phyloP scores from a whole-genome alignment of 768 basidiomycete genomes.

The Hirschioporus abietinus region DNA sequence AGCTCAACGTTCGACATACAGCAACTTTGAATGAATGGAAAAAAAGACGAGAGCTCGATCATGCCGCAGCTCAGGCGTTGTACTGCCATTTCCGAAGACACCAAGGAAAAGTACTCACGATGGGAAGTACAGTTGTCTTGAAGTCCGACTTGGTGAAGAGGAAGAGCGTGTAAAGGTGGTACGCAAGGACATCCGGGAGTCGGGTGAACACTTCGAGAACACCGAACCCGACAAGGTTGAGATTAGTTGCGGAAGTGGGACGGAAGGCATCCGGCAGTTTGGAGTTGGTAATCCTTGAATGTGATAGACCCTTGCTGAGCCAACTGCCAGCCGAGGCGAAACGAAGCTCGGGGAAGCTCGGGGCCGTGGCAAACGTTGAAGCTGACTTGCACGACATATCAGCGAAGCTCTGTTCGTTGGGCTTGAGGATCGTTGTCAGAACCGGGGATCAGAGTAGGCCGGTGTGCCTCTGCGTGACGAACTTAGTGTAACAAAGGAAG shows the following conservation, averaged over 20 bases:
- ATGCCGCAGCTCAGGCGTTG: background rate
- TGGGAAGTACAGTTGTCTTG: constrained; percentile 30
- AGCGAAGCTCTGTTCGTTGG: background rate
- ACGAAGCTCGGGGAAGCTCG: background rate
- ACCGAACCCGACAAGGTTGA: background rate
- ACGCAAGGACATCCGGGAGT: constrained; percentile 14
- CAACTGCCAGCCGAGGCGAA: background rate
- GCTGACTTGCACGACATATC: background rate
- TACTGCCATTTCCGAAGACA: constrained; percentile 6
- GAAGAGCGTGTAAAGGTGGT: constrained; percentile 23
- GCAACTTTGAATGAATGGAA: no score
- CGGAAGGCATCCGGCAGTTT: background rate
- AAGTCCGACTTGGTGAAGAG: constrained; percentile 32
- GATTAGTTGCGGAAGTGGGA: background rate
- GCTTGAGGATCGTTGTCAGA: background rate
- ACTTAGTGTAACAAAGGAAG: no score
- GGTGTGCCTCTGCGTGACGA: background rate
- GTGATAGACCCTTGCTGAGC: background rate
- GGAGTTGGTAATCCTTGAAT: background rate
- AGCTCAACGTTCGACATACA: no score
- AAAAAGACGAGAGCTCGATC: background rate
- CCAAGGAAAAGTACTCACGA: constrained; percentile 19
- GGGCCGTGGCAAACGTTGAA: background rate
- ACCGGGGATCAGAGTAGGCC: background rate
- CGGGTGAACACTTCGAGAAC: background rate